phyloP scores from a whole-genome alignment of 192 early-diverging fungal genomes.

The Entophlyctis luteolus region DNA sequence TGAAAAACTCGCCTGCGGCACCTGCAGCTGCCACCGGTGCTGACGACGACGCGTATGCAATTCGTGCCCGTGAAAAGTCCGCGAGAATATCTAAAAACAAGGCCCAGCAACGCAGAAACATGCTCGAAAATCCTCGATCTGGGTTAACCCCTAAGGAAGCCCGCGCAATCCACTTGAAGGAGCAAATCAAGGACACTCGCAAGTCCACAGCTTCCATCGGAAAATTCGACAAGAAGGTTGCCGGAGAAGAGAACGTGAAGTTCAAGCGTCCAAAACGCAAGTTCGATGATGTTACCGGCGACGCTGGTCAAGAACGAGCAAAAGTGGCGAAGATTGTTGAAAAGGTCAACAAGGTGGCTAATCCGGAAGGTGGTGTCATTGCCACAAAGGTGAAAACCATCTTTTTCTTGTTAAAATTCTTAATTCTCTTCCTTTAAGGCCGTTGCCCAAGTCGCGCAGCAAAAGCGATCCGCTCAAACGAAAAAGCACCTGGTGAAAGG shows the following conservation, averaged over 20 bases:
- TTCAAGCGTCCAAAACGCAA: conserved; percentile 47
- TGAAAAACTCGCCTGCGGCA: conserved; percentile 49
- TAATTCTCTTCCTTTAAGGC: neutral
- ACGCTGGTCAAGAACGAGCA: conserved; percentile 14
- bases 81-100: conserved; percentile 84
- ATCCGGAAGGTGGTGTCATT: conserved; percentile 36
- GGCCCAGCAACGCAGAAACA: conserved; percentile 79
- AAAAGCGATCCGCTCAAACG: neutral
- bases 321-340: conserved; percentile 32
- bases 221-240: conserved; percentile 79
- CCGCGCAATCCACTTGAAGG: conserved; percentile 71
- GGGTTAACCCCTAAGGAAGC: conserved; percentile 48
- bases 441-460: conserved; percentile 17
- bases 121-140: conserved; percentile 59
- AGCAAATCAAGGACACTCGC: conserved; percentile 71
- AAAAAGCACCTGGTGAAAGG: neutral
- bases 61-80: conserved; percentile 77
- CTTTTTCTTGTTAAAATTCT: neutral
- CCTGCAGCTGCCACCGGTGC: neutral
- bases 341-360: conserved; percentile 39
- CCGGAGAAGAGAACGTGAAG: conserved; percentile 83
- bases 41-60: conserved; percentile 78
- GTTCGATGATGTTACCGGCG: conserved; percentile 35
- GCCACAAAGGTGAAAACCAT: conserved; percentile 33
- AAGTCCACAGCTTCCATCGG: conserved; percentile 85